phyloP scores from a whole-genome alignment of 2,329 filamentous ascomycete species.

The Paracoccidioides lutzii region DNA sequence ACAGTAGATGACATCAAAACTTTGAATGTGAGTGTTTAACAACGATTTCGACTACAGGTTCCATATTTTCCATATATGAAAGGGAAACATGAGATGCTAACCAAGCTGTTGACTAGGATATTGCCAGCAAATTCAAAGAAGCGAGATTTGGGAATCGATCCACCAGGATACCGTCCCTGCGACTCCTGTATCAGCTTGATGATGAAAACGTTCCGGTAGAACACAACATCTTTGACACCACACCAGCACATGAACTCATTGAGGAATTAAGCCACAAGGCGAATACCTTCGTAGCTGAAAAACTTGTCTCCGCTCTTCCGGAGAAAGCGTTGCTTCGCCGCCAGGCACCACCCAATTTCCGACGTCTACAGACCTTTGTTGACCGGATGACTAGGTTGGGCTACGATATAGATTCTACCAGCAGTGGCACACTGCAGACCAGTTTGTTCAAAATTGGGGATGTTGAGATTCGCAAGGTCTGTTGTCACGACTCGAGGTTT shows the following conservation, averaged over 20 bases:
- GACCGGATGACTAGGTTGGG: slow-evolving; percentile 88
- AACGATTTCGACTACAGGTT: neutral
- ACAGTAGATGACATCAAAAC: slow-evolving; percentile 66
- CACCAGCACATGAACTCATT: slow-evolving; percentile 77
- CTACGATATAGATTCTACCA: slow-evolving; percentile 77
- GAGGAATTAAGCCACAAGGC: slow-evolving; percentile 93
- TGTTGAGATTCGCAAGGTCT: slow-evolving; percentile 65
- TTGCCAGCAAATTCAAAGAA: slow-evolving; percentile 85
- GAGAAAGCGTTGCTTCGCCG: slow-evolving; percentile 88
- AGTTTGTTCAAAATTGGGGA: slow-evolving; percentile 91
- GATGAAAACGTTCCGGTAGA: slow-evolving; percentile 97
- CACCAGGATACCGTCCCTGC: slow-evolving; percentile 69
- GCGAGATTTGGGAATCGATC: slow-evolving; percentile 68
- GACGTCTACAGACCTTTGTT: slow-evolving; percentile 77
- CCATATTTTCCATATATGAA: neutral
- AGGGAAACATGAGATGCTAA: neutral
- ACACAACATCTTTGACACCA: slow-evolving; percentile 89
- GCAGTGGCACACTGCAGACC: slow-evolving; percentile 83
- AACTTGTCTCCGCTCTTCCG: slow-evolving; percentile 62
- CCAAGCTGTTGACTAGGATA: slow-evolving; percentile 35
- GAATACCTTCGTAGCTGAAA: slow-evolving; percentile 79
- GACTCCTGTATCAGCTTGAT: slow-evolving; percentile 83
- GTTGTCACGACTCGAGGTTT: slow-evolving; percentile 8
- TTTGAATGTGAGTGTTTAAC: slow-evolving; percentile 48
- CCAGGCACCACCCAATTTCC: slow-evolving; percentile 71